These are phyloP conservation scores for Podaxis sp. DNA, from an alignment of 768 basidiomycete genomes.

Conservation along the genomic window DNA sequence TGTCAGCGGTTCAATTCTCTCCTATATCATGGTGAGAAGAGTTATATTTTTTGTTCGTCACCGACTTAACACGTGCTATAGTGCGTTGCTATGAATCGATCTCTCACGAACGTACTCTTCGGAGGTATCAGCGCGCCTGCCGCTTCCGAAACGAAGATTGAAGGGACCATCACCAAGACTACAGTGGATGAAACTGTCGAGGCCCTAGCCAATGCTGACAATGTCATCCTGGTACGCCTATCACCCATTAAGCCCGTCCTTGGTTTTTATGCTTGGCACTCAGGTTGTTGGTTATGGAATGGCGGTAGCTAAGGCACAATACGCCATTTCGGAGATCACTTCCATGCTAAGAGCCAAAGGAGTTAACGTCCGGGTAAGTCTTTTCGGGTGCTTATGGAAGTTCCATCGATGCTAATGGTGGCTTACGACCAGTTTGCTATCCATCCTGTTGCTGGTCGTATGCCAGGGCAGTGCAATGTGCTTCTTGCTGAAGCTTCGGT, in stretches of 20 bases:
- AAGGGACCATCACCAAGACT: conserved; percentile 77
- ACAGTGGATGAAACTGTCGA: conserved; percentile 82
- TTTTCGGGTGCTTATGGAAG: background rate
- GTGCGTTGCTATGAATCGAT: conserved; percentile 94
- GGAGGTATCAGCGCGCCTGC: conserved; percentile 72
- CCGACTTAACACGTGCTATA: conserved; percentile 24
- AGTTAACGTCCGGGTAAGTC: conserved; percentile 64
- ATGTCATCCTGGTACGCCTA: conserved; percentile 69
- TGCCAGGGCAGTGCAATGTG: conserved; percentile 95
- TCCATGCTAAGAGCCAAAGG: conserved; percentile 69
- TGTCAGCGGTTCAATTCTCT: conserved; percentile 87
- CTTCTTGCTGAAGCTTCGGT: conserved; percentile 87
- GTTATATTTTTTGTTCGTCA: background rate
- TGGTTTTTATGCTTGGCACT: conserved; percentile 2
- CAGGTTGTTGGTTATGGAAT: conserved; percentile 87
- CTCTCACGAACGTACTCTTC: conserved; percentile 81
- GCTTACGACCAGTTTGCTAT: conserved; percentile 57
- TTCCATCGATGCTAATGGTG: background rate
- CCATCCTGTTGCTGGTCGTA: conserved; percentile 89
- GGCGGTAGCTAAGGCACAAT: conserved; percentile 91
- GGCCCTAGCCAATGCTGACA: conserved; percentile 74
- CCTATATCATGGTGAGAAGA: conserved; percentile 81
- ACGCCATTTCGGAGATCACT: conserved; percentile 74
- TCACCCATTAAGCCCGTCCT: background rate
- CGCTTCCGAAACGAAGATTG: conserved; percentile 67